Conservation (phyloP, 2,329 filamentous ascomycete species). For the Rhexocercosporidium sp. region DNA sequence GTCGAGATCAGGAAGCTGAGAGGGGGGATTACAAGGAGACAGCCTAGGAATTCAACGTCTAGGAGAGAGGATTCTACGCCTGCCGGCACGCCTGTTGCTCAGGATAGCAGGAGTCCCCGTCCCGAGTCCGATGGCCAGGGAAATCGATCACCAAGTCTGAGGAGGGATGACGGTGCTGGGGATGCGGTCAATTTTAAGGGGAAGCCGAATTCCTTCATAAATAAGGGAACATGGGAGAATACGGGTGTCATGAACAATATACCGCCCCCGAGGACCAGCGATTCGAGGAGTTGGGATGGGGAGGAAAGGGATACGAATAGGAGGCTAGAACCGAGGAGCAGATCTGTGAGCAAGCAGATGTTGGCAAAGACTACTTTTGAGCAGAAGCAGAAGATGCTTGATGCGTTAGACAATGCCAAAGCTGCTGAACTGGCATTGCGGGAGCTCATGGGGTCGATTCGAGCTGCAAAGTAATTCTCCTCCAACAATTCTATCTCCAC, state of each 20-base stretch:
- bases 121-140: conserved; percentile 41
- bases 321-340: conserved; percentile 42
- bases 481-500: conserved; percentile 1
- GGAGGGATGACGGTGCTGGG: conserved; percentile 43
- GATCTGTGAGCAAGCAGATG: conserved; percentile 54
- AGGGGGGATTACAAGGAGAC: conserved; percentile 83
- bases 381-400: conserved; percentile 65
- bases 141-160: conserved; percentile 41
- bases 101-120: conserved; percentile 41
- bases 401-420: conserved; percentile 78
- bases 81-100: conserved; percentile 53
- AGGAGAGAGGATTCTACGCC: conserved; percentile 64
- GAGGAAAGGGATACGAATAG: conserved; percentile 42
- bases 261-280: conserved; percentile 55
- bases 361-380: conserved; percentile 62
- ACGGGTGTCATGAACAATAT: conserved; percentile 82
- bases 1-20: conserved; percentile 85
- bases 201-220: conserved; percentile 38
- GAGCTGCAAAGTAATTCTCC: conserved; percentile 76
- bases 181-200: conserved; percentile 47
- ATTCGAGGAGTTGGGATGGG: conserved; percentile 46
- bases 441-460: conserved; percentile 80
- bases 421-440: conserved; percentile 85
- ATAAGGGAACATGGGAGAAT: conserved; percentile 70
- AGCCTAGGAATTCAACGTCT: conserved; percentile 68